phyloP scores from a whole-genome alignment of 164 flowering plant species.

The Vitis rupestris region DNA sequence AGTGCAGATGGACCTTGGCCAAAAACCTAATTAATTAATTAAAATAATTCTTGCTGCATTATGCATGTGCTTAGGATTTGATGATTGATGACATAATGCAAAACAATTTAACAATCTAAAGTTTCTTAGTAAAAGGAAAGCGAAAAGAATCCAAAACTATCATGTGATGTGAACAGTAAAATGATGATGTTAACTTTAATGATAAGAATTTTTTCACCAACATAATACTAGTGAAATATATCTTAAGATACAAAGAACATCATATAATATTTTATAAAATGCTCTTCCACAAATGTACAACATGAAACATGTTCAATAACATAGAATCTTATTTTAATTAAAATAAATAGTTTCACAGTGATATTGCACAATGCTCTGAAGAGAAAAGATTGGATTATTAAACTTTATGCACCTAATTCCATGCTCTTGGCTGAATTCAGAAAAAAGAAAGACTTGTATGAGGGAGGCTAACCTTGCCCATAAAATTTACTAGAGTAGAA shows the following conservation, averaged over 20 bases:
- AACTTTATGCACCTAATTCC: background rate
- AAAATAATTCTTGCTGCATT: too few relatives aligned
- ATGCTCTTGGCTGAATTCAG: background rate
- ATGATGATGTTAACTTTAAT: background rate
- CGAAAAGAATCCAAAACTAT: background rate
- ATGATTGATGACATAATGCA: too few relatives aligned
- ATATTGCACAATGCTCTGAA: background rate
- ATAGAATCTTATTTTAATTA: background rate
- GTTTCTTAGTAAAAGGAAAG: background rate
- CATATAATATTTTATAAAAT: background rate
- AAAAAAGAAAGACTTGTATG: background rate
- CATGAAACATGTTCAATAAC: background rate
- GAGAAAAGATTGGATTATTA: background rate
- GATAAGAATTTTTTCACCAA: background rate
- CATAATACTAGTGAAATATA: background rate
- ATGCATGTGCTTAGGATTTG: too few relatives aligned
- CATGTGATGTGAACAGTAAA: background rate
- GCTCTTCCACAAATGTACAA: background rate
- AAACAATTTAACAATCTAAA: too few relatives aligned
- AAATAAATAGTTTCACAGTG: background rate
- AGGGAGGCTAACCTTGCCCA: conserved; percentile 72
- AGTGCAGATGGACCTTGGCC: background rate
- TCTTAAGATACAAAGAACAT: background rate
- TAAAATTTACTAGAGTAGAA: conserved; percentile 69
- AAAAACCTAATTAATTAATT: background rate